Evolutionary conservation across 176 grass and related monocot species (phyloP), one percentile per base, ranked within the genome.

Genomic region (Oropetium thomaeum): DNA sequence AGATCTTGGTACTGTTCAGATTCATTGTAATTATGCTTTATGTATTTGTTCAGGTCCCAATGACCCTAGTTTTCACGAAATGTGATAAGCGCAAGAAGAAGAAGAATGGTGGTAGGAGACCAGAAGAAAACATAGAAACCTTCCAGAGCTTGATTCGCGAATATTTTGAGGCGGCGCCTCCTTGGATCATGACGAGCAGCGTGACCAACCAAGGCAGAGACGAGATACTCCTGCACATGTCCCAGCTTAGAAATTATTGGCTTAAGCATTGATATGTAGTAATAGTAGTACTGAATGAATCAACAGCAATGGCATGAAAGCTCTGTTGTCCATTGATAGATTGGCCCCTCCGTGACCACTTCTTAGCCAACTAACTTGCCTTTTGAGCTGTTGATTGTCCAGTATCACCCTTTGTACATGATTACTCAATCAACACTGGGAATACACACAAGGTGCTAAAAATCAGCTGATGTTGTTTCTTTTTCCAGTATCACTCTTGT

Each of bases 41-140:
- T 79, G 30, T 49, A 27, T 79, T 20, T 62, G 39, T 70, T 82
- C 82, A 99, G 96, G 88, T 99, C 34, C 96, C 96, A 5, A 99
- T 95, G 96, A 99, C 91, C 4, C 54, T 99, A 1, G 84, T 99
- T 28, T 99, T 99, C 85, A 99, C 96, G 2, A 99, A 99, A 76
- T 99, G 96, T 61, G 96, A 99, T 79, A 99, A 99, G 33, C 86
- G 96, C 51, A 92, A 88, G 86, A 99, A 98, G 84, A 98, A 90
- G 84, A 99, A 95, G 58, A 99, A 92, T 4, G 91, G 96, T 1
- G 96, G 89, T 30, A 95, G 79, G 69, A 92, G 87, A 82, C 86
- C 96, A 0, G 96, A 98, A 90, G 96, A 98, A 86, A 92, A 98
- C 44, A 74, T 88, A 31, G 89, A 90, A 71, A 65, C 74, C 47